Base-by-base conservation (phyloP, 176 grass and related monocot genomes). In the Poa pratensis region DNA sequence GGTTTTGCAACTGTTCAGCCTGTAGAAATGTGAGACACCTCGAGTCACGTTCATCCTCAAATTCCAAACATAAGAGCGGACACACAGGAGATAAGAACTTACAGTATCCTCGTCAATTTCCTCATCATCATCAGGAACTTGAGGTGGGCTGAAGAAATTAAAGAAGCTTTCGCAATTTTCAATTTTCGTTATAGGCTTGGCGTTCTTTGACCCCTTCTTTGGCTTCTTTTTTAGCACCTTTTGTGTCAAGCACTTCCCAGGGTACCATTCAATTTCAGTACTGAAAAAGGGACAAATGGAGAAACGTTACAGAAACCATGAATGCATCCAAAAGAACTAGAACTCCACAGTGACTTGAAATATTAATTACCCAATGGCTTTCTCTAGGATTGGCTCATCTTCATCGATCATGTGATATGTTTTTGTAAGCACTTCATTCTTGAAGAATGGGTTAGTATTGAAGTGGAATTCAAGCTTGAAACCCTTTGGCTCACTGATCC, bases 391-490 rank as follows among this genome's bases (percentile, higher is more conserved):
- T 32, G 97, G 97, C 57, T 99, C 97, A 88, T 99, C 94, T 74
- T 96, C 97, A 83, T 92, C 90, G 0, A 93, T 93, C 94, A 99
- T 96, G 76, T 96, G 91, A 84, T 99, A 99, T 22, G 91, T 92
- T 86, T 99, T 99, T 35, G 97, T 88, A 73, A 99, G 86, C 51
- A 96, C 81, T 24, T 88, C 71, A 42, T 96, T 99, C 90, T 96
- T 96, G 75, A 99, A 99, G 79, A 93, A 94, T 43, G 91, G 90
- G 84, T 99, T 96, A 2, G 86, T 61, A 51, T 96, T 88, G 1
- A 99, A 99, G 76, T 88, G 80, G 72, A 99, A 99, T 63, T 99
- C 94, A 48, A 99, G 86, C 89, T 99, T 99, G 87, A 99, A 99
- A 39, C 96, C 94, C 86, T 94, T 96, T 0, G 86, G 91, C 27